Base-by-base conservation (phyloP, 2,329 filamentous ascomycete species). In the Drechslerella stenobrocha region DNA sequence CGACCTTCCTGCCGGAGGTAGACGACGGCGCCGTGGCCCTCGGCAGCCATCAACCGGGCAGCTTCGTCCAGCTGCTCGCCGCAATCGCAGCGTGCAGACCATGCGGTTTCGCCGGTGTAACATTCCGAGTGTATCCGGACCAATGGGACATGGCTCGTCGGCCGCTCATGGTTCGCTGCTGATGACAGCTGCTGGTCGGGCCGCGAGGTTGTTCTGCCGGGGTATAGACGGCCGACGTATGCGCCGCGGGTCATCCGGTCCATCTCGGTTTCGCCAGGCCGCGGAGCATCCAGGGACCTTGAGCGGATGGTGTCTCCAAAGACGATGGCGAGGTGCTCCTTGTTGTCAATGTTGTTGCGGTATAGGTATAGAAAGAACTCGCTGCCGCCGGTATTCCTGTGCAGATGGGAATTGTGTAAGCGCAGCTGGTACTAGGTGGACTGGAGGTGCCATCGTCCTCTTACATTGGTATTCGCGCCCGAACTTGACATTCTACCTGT, bases 311-410 rank as follows among this genome's bases (percentile, higher is more conserved):
- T 81, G 64, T 87, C 86, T 1, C 93, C 93, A 76, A 98, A 98
- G 0, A 98, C 93, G 74, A 98, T 97, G 15, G 93, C 93, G 52
- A 98, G 79, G 76, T 98, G 93, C 75, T 98, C 93, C 77, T 98
- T 98, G 71, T 87, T 89, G 76, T 98, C 93, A 4, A 89, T 84
- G 73, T 88, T 88, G 77, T 98, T 98, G 70, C 86, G 86, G 78
- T 98, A 98, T 0, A 97, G 80, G 75, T 98, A 92, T 52, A 98
- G 78, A 77, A 95, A 98, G 90, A 98, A 97, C 77, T 98, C 91
- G 8, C 90, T 88, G 2, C 92, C 92, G 11, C 11, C 5, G 0
- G 32, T 50, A 35, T 66, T 66, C 24, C 61, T 66, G 24, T 22
- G 13, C 3, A 55, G 13, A 20, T 45, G 35, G 15, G 23, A 3